Base-by-base conservation (phyloP, 257 asterid species). In the Handroanthus guayacan region DNA sequence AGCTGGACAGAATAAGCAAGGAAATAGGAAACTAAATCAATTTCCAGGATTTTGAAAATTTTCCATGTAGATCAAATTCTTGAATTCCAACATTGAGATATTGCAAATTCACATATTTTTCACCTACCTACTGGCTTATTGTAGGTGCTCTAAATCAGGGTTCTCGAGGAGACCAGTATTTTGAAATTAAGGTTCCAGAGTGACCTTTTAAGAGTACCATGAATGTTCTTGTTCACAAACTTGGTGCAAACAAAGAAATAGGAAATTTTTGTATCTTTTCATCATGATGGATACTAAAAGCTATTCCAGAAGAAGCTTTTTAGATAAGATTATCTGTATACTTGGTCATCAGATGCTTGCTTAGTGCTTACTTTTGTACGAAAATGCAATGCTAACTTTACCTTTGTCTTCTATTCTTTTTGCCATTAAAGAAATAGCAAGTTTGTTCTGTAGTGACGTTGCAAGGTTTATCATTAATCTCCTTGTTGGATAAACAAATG, bases 61-160 rank as follows among this genome's bases (percentile, higher is more conserved):
- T 25, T 25, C 31, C 31, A 25, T 25, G 31, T 25, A 25, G 31
- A 25, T 25, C 1, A 25, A 1, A 25, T 25, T 25, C 31, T 25
- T 25, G 31, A 25, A 25, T 25, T 25, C 31, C 31, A 25, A 25
- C 31, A 25, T 25, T 47, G 34, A 5, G 66, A 36, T 10, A 12
- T 60, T 55, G 62, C 68, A 61, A 37, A 12, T 56, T 16, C 18
- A 31, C 9, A 0, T n/a, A 10, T 9, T 60, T 8, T 61, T 52
- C 45, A 37, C 38, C 37, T 68, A 7, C 38, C 71, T 51, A 14
- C 39, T 62, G 80, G 68, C 58, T 47, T 63, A 43, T 36, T 54
- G 10, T 71, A 55, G 84, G 51, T 52, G 51, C 16, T 37, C 64
- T 37, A 10, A 5, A 0, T 52, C 51, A 17, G 25, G 62, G 69